Conservation (phyloP, 305 asterid genomes). For the Stenogyne calaminthoides region DNA sequence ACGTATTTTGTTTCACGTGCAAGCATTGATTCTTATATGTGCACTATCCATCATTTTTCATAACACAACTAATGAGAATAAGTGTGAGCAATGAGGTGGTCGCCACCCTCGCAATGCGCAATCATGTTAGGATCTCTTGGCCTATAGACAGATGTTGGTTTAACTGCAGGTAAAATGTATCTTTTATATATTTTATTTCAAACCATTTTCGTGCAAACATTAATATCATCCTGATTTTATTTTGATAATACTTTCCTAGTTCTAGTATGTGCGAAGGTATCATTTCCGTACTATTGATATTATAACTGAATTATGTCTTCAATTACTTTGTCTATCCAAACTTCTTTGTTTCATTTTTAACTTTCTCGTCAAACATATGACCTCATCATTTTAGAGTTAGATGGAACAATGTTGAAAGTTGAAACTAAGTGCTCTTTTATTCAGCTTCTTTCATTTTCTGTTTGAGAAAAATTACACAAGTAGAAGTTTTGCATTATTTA, state of each 20-base stretch:
- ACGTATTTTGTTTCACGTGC: background rate
- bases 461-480: background rate
- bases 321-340: too few species aligned
- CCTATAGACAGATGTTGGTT: background rate
- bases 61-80: background rate
- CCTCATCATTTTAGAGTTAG: background rate
- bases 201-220: background rate
- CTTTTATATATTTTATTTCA: background rate
- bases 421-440: background rate
- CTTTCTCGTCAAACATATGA: too few species aligned
- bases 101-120: background rate
- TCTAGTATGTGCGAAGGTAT: too few species aligned
- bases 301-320: too few species aligned
- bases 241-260: too few species aligned
- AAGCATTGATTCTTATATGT: background rate
- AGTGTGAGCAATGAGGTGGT: background rate
- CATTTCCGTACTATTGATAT: too few species aligned
- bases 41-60: background rate
- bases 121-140: background rate
- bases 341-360: too few species aligned
- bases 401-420: background rate
- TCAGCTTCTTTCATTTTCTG: background rate
- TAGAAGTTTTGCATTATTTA: too few species aligned
- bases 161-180: background rate
- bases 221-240: too few species aligned